Base-by-base conservation (phyloP, 768 basidiomycete genomes). In the Lepiota brunneoincarnata region DNA sequence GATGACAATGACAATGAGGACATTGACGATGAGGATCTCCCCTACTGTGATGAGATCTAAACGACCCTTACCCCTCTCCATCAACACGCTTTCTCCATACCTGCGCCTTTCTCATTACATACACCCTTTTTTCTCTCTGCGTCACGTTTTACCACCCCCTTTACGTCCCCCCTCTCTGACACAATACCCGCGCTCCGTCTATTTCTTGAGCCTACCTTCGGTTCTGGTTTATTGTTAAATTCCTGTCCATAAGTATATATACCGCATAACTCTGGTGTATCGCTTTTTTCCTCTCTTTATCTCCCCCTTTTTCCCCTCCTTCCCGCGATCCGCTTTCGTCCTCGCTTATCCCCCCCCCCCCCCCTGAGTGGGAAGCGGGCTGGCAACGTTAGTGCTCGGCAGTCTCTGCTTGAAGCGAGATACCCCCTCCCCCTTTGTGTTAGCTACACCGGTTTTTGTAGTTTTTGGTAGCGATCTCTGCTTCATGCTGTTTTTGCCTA, bases 11-110 rank as follows among this genome's bases (percentile, higher is more conserved):
- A 65, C 24, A 64, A 66, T 49, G 49, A 54, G 18, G 59, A 55
- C 15, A 56, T 57, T 1, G 72, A 72, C 36, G 75, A 75, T 48
- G 73, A 74, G 6, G 70, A 75, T 59, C 63, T 81, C 14, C 79
- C 79, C 39, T 82, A 57, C 61, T 83, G 82, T 66, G 79, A 82
- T 58, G 75, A 81, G 70, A 67, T 75, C 59, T 75, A 64, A 68
- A 49, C 11, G 26, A 14, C 40, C 21, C 14, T 24, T 11, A n/a
- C 23, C 24, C 28, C 18, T 43, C 31, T 10, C 11, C 6, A 31
- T 10, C 31, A 28, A 28, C 26, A 28, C 3, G 7, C 31, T 31
- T 15, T 11, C n/a, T 28, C 41, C 41, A 17, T 14, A 10, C 12
- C n/a, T 47, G n/a, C n/a, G n/a, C n/a, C n/a, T 21, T 6, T 38